These are phyloP conservation scores for Ogataea corticis DNA, from an alignment of 805 yeast species.

Conservation along the genomic window DNA sequence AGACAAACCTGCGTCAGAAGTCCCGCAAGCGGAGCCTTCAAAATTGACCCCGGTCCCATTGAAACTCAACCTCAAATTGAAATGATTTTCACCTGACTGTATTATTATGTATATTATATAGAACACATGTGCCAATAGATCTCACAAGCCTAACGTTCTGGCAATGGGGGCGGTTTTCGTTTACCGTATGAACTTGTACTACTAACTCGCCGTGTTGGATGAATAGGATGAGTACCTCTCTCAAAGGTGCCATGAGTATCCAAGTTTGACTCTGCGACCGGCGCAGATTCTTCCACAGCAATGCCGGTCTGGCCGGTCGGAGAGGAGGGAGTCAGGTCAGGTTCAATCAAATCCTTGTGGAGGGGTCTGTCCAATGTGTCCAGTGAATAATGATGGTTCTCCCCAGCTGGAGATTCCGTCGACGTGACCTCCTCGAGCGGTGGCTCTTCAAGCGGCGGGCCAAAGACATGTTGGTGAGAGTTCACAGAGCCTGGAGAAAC, in stretches of 20 bases:
- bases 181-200: constrained; percentile 1
- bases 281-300: neutral
- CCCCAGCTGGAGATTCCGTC: no score
- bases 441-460: neutral
- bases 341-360: no score
- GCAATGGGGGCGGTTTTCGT: constrained; percentile 21
- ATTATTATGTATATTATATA: constrained; percentile 9
- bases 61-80: constrained; percentile 24
- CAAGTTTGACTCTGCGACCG: no score
- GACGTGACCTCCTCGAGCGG: neutral
- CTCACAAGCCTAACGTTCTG: constrained; percentile 12
- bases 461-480: neutral
- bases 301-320: no score
- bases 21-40: no score
- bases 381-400: no score
- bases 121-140: constrained; percentile 1
- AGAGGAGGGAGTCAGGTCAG: no score
- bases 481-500: constrained; percentile 3
- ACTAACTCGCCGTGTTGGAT: neutral
- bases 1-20: no score
- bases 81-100: constrained; percentile 4
- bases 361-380: no score
- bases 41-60: constrained; percentile 6
- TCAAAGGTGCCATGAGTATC: no score
- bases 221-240: neutral